Conservation (phyloP, 164 flowering plant species). For the Piper betle region DNA sequence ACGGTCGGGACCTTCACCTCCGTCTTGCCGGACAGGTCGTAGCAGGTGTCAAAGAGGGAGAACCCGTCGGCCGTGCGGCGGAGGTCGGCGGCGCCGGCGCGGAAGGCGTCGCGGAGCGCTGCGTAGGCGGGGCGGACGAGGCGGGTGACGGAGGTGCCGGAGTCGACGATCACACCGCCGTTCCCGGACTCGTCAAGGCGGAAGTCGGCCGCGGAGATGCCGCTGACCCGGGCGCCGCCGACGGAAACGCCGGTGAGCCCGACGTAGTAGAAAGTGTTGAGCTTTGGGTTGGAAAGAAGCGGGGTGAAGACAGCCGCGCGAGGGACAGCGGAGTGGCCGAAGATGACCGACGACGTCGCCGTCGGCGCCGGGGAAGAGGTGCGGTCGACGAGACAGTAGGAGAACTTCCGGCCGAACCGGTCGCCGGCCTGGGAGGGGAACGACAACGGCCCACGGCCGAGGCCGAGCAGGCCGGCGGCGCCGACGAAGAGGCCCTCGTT, state of each 20-base stretch:
- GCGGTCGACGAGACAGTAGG: slow-evolving; percentile 86
- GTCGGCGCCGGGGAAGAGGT: slow-evolving; percentile 24
- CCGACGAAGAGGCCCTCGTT: slow-evolving; percentile 90
- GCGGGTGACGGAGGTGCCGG: slow-evolving; percentile 94
- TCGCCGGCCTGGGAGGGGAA: slow-evolving; percentile 63
- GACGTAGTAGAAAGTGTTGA: slow-evolving; percentile 88
- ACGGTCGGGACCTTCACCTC: slow-evolving; percentile 92
- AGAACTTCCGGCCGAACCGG: slow-evolving; percentile 58
- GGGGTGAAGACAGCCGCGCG: slow-evolving; percentile 62
- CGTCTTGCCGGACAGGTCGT: slow-evolving; percentile 56
- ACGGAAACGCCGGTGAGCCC: slow-evolving; percentile 67
- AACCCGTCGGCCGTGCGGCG: slow-evolving; percentile 35
- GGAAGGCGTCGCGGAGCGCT: slow-evolving; percentile 67
- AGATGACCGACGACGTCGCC: slow-evolving; percentile 55
- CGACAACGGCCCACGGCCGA: slow-evolving; percentile 69
- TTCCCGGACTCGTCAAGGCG: slow-evolving; percentile 52
- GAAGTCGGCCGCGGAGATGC: slow-evolving; percentile 46
- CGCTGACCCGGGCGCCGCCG: slow-evolving; percentile 61
- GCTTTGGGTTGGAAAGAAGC: slow-evolving; percentile 47
- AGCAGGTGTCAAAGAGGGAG: slow-evolving; percentile 88
- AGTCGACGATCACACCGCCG: slow-evolving; percentile 91
- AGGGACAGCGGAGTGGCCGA: slow-evolving; percentile 52
- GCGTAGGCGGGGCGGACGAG: slow-evolving; percentile 65
- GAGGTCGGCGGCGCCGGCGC: slow-evolving; percentile 40
- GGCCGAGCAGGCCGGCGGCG: slow-evolving; percentile 83